Evolutionary conservation across 2,329 filamentous ascomycete genomes (phyloP).

Genomic region (Ophiocordyceps sinensis): DNA sequence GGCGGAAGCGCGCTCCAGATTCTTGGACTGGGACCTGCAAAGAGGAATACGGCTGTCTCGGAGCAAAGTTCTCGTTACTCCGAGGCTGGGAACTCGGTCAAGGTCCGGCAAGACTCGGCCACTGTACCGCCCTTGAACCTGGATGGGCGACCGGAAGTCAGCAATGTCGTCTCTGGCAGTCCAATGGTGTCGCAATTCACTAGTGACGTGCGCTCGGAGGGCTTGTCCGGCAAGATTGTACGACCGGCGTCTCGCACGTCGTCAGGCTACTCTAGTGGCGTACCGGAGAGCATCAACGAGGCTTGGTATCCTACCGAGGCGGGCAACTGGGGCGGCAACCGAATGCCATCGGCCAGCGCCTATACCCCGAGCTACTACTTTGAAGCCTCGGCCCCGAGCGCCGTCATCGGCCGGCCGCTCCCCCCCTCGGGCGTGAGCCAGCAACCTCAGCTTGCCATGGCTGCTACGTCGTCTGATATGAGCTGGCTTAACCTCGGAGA

Average conservation of each 20-base stretch:
- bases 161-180: constrained; percentile 52
- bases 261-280: constrained; percentile 48
- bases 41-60: constrained; percentile 37
- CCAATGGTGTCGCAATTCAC: constrained; percentile 51
- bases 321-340: constrained; percentile 32
- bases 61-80: constrained; percentile 45
- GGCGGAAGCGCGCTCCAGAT: constrained; percentile 56
- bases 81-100: constrained; percentile 11
- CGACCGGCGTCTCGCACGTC: constrained; percentile 34
- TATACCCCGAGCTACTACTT: constrained; percentile 33
- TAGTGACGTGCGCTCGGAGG: constrained; percentile 36
- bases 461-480: constrained; percentile 49
- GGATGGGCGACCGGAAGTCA: constrained; percentile 47
- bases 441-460: constrained; percentile 35
- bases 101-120: constrained; percentile 49
- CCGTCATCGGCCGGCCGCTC: constrained; percentile 12
- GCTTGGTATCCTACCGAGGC: constrained; percentile 34
- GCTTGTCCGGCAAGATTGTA: constrained; percentile 47
- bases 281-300: constrained; percentile 48
- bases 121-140: constrained; percentile 56
- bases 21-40: constrained; percentile 39
- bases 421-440: constrained; percentile 24
- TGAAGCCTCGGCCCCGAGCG: constrained; percentile 23
- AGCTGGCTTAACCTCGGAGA: constrained; percentile 65
- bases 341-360: constrained; percentile 36